A percentile compares a stretch with the other conserved stretches of the same genome.
Evolutionary conservation across 352 stramenopile species (phyloP).

Genomic region (Achlya hypogyna): DNA sequence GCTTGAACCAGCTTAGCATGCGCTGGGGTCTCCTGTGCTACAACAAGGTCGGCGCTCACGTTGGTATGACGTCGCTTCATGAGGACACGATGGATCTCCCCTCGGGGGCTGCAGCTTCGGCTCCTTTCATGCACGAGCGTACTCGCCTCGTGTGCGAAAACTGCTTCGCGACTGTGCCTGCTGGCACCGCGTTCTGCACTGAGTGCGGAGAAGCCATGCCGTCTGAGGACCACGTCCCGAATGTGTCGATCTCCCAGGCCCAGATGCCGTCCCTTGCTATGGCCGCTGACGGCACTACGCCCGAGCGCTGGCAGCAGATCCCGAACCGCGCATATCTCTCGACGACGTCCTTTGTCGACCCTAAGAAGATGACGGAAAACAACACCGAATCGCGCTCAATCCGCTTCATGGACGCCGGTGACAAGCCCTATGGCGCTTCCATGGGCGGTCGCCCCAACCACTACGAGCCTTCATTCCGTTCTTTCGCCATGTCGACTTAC

Average conservation of each 20-base stretch:
- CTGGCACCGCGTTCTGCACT: constrained; percentile 79
- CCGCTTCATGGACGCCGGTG: constrained; percentile 78
- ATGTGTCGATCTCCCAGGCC: constrained; percentile 80
- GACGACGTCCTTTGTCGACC: constrained; percentile 83
- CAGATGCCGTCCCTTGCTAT: constrained; percentile 79
- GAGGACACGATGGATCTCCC: constrained; percentile 71
- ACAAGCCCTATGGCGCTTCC: constrained; percentile 71
- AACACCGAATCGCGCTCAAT: constrained; percentile 72
- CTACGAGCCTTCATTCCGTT: constrained; percentile 84
- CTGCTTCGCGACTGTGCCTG: constrained; percentile 77
- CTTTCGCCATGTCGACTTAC: constrained; percentile 84
- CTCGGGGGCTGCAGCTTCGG: constrained; percentile 47
- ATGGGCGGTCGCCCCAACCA: constrained; percentile 53
- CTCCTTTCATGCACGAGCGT: constrained; percentile 44
- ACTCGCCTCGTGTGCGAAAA: constrained; percentile 83
- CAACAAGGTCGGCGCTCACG: constrained; percentile 76
- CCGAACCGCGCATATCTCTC: constrained; percentile 77
- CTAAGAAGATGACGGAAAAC: constrained; percentile 65
- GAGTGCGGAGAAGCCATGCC: constrained; percentile 84
- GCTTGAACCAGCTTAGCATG: constrained; percentile 76
- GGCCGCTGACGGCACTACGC: constrained; percentile 64
- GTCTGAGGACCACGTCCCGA: constrained; percentile 43
- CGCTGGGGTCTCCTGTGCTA: constrained; percentile 84
- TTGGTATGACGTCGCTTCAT: constrained; percentile 34
- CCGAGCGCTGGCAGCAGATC: constrained; percentile 76